Base-by-base conservation (phyloP, 2,329 filamentous ascomycete species). In the Fonsecaea pugnacius region DNA sequence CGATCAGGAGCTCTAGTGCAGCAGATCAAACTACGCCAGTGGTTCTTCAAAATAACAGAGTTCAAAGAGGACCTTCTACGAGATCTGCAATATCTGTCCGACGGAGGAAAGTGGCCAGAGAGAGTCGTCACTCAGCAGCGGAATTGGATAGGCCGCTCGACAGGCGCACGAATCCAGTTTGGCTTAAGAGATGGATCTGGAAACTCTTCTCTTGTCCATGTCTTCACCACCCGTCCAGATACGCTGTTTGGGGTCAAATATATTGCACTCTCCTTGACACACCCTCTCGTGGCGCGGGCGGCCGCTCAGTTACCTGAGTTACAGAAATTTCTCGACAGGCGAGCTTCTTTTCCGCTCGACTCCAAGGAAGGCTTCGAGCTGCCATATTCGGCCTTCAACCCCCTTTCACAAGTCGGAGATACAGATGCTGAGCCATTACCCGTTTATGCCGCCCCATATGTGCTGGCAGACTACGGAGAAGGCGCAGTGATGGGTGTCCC, bases 401-500 rank as follows among this genome's bases (percentile, higher is more conserved):
- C 90, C 1, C 74, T 94, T 16, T 74, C 73, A 8, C 81, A 84
- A 1, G 84, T 86, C 54, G 79, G 84, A 43, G 80, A 83, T 6
- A 74, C 78, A 1, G 81, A 80, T 0, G 81, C 83, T 0, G 80
- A 82, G n/a, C 78, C 80, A 1, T 71, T 96, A 4, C 91, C 92
- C 1, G 82, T 96, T 4, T 96, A 89, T 72, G 89, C 91, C 24
- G 91, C 92, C 9, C 89, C 91, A 0, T 96, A 96, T 73, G 92
- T 96, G 10, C 81, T 96, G 4, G 89, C 89, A 30, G 90, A 92
- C 72, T 95, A 96, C 70, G 91, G 92, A 16, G 90, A 92, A 69
- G 92, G 92, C 1, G 92, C 92, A 9, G 89, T 96, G 1, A 96
- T 96, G 92, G 92, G 92, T 50, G 92, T 96, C 7, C 92, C 92